Evolutionary conservation across 208 protist genomes (phyloP), one percentile per base, ranked within the genome.

Genomic region (Tetramitus jugosus): DNA sequence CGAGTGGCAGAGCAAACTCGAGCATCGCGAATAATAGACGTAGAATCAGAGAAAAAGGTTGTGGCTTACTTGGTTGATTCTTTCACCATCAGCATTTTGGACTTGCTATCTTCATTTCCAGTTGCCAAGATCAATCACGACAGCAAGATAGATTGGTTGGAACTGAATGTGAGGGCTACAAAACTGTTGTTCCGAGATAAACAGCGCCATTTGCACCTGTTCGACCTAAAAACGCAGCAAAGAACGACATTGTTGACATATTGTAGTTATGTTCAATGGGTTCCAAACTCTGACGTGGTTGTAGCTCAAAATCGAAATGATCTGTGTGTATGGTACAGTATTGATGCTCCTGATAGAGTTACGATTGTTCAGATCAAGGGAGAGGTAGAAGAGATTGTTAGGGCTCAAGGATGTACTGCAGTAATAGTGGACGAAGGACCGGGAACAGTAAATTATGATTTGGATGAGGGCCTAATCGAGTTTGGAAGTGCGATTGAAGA

Each of bases 241-340:
- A 87, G 89, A 42, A 87, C 83, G 1, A 96, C 94, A 26, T 79
- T 98, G 62, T 85, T 98, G 49, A 94, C 92, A 79, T 97, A 94
- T 89, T 96, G 91, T 87, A 91, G 88, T 33, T 98, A 97, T 84
- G 94, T 96, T n/a, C 90, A 97, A 80, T 98, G 95, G 96, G 96
- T 98, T 3, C 96, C 96, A 31, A 86, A 93, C 62, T 94, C 94
- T 77, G 95, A 98, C 79, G 96, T 98, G 1, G 93, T 98, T 31
- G 94, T 98, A n/a, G 96, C 95, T 33, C 96, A 98, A 85, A 95
- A 93, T 81, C 86, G 94, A 31, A 81, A 87, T 53, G 94, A 96
- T 84, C 87, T 98, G 37, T 97, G 94, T 82, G 94, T 98, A 65
- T 98, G 96, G 96, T 98, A 98, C 84, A 92, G 82, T 84, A 95